Evolutionary conservation across 495 filamentous ascomycete genomes (phyloP), one percentile per base, ranked within the genome.

Genomic region (Penicillium bialowiezense): DNA sequence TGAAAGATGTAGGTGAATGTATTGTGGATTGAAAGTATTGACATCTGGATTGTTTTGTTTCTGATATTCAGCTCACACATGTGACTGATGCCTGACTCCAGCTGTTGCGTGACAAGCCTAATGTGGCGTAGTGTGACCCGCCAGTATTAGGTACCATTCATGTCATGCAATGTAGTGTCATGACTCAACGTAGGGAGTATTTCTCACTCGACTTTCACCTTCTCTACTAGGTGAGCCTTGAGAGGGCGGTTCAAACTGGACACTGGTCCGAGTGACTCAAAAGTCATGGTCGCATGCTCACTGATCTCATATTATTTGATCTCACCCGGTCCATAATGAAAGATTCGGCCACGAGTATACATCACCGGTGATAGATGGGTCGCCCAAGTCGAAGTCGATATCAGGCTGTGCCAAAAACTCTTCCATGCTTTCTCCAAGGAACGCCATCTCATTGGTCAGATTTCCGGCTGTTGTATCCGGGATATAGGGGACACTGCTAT

Each of bases 351-450:
- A 62, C 14, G 52, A 56, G 19, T 59, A 51, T 33, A 59, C 44
- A 7, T 44, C 44, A 36, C 56, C 59, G n/a, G 52, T 48, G 31
- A 56, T 38, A 17, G 59, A 59, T 6, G 52, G 50, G 8, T 56
- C 50, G 36, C 56, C 19, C 14, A 51, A 39, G 29, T 51, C 53
- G 41, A 60, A 62, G 19, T 57, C 59, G 2, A 56, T 41, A 15
- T 55, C 50, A 0, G 59, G 52, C 28, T 54, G 53, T 3, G 50
- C 59, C 21, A 68, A 31, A 23, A 68, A 68, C 18, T 65, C 55
- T 37, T 68, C 62, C 64, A 68, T 68, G 14, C 52, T 63, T 12
- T 59, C 50, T 17, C 56, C 64, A 31, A 62, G 37, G 23, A 68
- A 63, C 0, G 49, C 58, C 60, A 65, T 68, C 13, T 65, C 64